phyloP scores from a whole-genome alignment of 1,139 yeast genomes.

The Hyphopichia burtonii region DNA sequence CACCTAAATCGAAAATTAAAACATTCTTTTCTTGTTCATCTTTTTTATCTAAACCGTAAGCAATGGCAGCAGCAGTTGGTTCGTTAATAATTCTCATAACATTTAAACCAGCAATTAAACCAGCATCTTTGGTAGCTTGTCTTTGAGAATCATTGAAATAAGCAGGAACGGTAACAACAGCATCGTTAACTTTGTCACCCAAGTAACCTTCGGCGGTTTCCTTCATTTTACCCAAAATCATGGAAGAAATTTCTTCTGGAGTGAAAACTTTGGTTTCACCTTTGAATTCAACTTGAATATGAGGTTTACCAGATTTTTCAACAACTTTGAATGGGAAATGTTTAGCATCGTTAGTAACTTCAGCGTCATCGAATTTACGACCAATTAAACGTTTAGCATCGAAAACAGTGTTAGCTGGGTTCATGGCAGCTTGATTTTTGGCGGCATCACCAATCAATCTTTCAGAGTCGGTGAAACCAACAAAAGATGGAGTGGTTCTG shows the following conservation, averaged over 20 bases:
- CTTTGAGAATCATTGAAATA: too few species aligned
- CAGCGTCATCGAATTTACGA: conserved; percentile 43
- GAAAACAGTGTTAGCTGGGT: conserved; percentile 94
- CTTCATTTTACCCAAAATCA: conserved; percentile 76
- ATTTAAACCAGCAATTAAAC: conserved; percentile 49
- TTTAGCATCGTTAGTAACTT: conserved; percentile 43
- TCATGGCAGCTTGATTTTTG: conserved; percentile 97
- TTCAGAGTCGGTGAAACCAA: conserved; percentile 95
- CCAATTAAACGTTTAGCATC: conserved; percentile 91
- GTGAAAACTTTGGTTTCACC: conserved; percentile 93
- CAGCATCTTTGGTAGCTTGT: too few species aligned
- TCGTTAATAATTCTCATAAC: conserved; percentile 51
- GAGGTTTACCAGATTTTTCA: conserved; percentile 82
- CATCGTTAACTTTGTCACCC: conserved; percentile 42
- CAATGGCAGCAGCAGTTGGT: conserved; percentile 54
- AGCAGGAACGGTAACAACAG: conserved; percentile 51
- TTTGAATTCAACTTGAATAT: conserved; percentile 89
- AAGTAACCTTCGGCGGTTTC: conserved; percentile 49
- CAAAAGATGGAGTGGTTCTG: conserved; percentile 94
- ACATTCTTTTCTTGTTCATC: conserved; percentile 77
- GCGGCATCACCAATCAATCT: conserved; percentile 99
- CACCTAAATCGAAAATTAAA: conserved; percentile 50
- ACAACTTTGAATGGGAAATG: conserved; percentile 46
- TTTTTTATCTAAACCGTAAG: conserved; percentile 57
- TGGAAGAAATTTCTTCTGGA: conserved; percentile 96